Evolutionary conservation across 306 rosid genomes (phyloP).

Genomic region (Fragaria vesca): DNA sequence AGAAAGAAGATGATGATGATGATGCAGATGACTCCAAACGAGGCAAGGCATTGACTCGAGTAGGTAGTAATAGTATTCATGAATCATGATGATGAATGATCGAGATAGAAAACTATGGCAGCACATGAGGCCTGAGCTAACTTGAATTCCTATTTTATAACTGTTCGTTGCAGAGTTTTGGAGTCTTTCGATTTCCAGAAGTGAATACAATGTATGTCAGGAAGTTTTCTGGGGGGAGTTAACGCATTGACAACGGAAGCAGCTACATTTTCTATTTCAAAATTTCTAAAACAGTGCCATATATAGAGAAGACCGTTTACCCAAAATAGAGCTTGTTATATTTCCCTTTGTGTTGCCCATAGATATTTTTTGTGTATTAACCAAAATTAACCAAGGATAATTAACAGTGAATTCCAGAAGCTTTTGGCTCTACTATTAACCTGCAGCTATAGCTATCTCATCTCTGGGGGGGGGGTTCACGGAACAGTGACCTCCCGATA

Average conservation of each 20-base stretch:
- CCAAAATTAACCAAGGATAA: too few relatives aligned
- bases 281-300: too few relatives aligned
- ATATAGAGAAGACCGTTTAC: too few relatives aligned
- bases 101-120: neutral
- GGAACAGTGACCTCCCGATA: too few relatives aligned
- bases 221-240: neutral
- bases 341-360: too few relatives aligned
- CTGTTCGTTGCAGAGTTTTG: conserved; percentile 6
- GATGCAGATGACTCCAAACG: neutral
- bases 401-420: too few relatives aligned
- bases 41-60: neutral
- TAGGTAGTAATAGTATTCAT: too few relatives aligned
- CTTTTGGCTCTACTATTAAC: too few relatives aligned
- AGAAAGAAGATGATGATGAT: neutral
- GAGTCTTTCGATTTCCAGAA: neutral
- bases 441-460: too few relatives aligned
- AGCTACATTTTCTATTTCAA: neutral
- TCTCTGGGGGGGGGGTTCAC: too few relatives aligned
- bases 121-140: neutral
- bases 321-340: too few relatives aligned
- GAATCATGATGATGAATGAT: neutral
- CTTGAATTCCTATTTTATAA: neutral
- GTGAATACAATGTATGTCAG: neutral
- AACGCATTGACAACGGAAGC: conserved; percentile 3
- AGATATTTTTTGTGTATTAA: too few relatives aligned